Conservation (phyloP, 306 rosid species). For the Medicago lupulina region DNA sequence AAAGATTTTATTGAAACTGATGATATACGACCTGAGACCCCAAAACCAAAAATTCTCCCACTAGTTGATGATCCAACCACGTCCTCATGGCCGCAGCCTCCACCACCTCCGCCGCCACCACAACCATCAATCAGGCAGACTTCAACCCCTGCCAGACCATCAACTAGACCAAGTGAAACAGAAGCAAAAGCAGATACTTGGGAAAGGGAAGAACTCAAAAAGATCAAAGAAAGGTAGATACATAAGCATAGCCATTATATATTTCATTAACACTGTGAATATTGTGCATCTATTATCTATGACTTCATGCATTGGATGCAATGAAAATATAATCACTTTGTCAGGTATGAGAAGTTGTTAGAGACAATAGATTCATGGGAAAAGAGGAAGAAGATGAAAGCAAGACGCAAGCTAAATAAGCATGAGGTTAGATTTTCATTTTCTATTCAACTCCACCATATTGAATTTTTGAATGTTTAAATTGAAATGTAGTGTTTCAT, state of each 20-base stretch:
- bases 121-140: background rate
- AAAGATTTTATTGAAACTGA: constrained; percentile 19
- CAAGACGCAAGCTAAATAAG: constrained; percentile 49
- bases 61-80: constrained; percentile 30
- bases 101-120: constrained; percentile 6
- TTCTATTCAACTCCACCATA: constrained; percentile 42
- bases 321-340: constrained; percentile 6
- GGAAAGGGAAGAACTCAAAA: constrained; percentile 68
- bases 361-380: constrained; percentile 75
- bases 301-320: constrained; percentile 1
- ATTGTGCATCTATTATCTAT: background rate
- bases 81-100: constrained; percentile 37
- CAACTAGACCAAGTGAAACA: constrained; percentile 18
- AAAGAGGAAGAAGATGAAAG: constrained; percentile 61
- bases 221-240: constrained; percentile 66
- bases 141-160: constrained; percentile 21
- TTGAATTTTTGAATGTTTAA: background rate
- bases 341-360: constrained; percentile 65
- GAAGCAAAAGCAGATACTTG: constrained; percentile 66
- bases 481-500: background rate
- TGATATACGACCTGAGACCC: constrained; percentile 41
- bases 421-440: constrained; percentile 53
- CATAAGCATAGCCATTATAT: background rate
- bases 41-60: constrained; percentile 18
- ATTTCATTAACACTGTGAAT: background rate